Percentiles rank a stretch among this genome's conserved stretches.
phyloP scores from a whole-genome alignment of 2,329 filamentous ascomycete species.

The Waltergamsia citrina region DNA sequence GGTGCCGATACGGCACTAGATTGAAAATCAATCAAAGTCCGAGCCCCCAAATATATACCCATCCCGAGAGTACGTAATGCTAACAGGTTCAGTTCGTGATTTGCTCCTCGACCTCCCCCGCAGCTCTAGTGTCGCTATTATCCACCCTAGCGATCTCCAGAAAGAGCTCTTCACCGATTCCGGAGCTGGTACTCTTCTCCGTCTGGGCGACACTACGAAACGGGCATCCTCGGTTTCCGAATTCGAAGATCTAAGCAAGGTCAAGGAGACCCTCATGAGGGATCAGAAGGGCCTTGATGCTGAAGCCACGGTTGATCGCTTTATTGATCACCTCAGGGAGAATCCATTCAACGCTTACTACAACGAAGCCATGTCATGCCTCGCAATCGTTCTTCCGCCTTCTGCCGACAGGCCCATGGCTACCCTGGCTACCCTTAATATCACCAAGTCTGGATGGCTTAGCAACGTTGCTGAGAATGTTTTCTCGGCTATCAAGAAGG shows the following conservation, averaged over 20 bases:
- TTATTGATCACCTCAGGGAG: slow-evolving; percentile 67
- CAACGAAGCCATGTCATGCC: slow-evolving; percentile 85
- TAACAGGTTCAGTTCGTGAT: not conserved
- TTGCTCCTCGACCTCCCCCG: slow-evolving; percentile 71
- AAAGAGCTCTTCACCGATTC: slow-evolving; percentile 96
- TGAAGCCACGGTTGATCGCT: slow-evolving; percentile 75
- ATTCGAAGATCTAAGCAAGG: slow-evolving; percentile 64
- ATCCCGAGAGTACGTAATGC: not conserved
- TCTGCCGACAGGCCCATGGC: slow-evolving; percentile 57
- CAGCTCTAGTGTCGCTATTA: slow-evolving; percentile 93
- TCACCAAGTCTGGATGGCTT: slow-evolving; percentile 90
- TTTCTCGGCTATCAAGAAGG: slow-evolving; percentile 87
- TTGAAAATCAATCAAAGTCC: slow-evolving; percentile 99
- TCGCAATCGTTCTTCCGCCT: slow-evolving; percentile 79
- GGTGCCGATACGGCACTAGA: slow-evolving; percentile 90
- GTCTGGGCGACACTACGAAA: slow-evolving; percentile 82
- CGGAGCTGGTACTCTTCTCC: slow-evolving; percentile 85
- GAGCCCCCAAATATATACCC: not conserved
- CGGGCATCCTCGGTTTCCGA: slow-evolving; percentile 62
- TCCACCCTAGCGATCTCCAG: slow-evolving; percentile 89
- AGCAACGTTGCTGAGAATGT: slow-evolving; percentile 94
- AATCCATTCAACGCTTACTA: slow-evolving; percentile 88
- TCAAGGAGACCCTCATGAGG: slow-evolving; percentile 75
- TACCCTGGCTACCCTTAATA: slow-evolving; percentile 81
- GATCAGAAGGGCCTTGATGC: slow-evolving; percentile 77